Evolutionary conservation across 2,329 filamentous ascomycete genomes (phyloP), one percentile per base, ranked within the genome.

Genomic region (Pseudopithomyces maydicus): DNA sequence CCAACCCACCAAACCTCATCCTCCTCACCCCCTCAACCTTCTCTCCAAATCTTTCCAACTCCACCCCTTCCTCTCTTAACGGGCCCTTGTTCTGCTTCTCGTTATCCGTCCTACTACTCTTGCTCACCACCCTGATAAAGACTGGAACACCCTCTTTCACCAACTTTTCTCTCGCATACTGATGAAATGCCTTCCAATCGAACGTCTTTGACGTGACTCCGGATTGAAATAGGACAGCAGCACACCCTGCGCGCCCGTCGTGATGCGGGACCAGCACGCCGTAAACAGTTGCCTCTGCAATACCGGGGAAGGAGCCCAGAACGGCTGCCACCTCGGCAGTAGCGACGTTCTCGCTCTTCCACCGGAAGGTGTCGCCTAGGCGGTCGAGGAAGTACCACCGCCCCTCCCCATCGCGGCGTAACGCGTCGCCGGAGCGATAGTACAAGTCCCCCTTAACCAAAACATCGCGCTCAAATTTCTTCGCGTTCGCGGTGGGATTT

Each of bases 61-160:
- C 83, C 10, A 90, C 82, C 0, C 88, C 88, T 62, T 90, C 87
- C 50, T 84, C 81, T 66, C 87, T 82, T 49, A 91, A 76, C 1
- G 86, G 86, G 2, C 86, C 82, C 72, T 92, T 92, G 67, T 91
- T 90, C 74, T 91, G 89, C 77, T 93, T 92, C 71, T 91, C 88
- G 64, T 91, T 92, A 66, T 89, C 87, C 56, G 85, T 88, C 11
- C 86, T 84, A 36, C 80, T 84, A 44, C 81, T 81, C 32, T 78
- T 79, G 20, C 79, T 74, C 4, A 90, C 81, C 14, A 90, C 71
- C 0, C 89, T 81, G 45, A 92, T 63, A 75, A 92, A 92, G 2
- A 91, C 73, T 0, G 90, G 90, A 1, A 92, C 88, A 0, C 90
- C 90, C 66, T 92, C 92, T 59, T 81, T 82, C 0, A 90, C 90